Percentiles rank a stretch among this genome's conserved stretches.
Conservation (phyloP, 176 grass and related monocot genomes). For the Areca catechu region DNA sequence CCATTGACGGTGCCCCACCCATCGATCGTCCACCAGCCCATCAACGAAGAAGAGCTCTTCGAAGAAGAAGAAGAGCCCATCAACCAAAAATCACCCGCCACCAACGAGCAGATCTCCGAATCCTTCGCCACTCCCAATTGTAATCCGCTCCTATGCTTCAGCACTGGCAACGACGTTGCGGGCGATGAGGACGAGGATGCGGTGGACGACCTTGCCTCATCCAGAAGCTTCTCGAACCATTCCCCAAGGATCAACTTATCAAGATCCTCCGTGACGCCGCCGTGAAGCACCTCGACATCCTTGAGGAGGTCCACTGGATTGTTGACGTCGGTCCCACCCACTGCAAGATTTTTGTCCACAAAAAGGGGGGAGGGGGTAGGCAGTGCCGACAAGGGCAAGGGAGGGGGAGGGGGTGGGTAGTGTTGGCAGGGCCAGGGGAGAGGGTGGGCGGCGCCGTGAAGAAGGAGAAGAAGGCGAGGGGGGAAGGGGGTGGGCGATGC, state of each 20-base stretch:
- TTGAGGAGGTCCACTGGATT: conserved; percentile 27
- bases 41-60: no score
- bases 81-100: neutral
- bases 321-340: conserved; percentile 73
- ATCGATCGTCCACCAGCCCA: no score
- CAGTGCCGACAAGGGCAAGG: no score
- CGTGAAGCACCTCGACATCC: conserved; percentile 43
- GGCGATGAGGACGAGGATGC: conserved; percentile 26
- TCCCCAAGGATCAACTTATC: conserved; percentile 85
- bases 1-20: no score
- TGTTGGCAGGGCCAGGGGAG: no score
- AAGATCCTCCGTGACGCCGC: conserved; percentile 77
- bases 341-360: conserved; percentile 88
- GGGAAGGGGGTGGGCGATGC: no score
- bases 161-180: neutral
- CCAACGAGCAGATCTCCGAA: neutral
- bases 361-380: no score
- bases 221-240: conserved; percentile 60
- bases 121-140: neutral
- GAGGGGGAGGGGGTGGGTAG: no score
- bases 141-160: neutral
- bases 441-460: no score
- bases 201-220: conserved; percentile 45
- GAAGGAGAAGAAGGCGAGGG: no score
- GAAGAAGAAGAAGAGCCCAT: no score